Evolutionary conservation across 352 stramenopile species (phyloP).

Genomic region (Globisporangium paroecandrum): DNA sequence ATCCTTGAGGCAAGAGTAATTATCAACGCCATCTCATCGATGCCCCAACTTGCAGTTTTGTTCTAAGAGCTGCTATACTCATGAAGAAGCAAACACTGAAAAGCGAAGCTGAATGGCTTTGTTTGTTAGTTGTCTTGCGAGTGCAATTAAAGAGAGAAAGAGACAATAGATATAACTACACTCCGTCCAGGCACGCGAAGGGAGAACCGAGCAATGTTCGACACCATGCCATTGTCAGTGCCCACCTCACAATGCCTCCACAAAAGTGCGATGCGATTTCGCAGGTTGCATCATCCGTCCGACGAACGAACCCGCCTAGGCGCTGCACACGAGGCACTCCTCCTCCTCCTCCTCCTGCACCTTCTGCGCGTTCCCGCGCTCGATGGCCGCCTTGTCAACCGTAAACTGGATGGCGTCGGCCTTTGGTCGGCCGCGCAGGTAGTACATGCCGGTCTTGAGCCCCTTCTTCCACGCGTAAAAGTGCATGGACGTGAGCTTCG

Average conservation of each 20-base stretch:
- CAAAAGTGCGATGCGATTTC: not conserved
- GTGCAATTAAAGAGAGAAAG: not conserved
- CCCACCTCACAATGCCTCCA: too few relatives aligned
- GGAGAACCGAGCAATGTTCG: too few relatives aligned
- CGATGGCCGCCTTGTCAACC: conserved; percentile 94
- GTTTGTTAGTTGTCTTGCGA: too few relatives aligned
- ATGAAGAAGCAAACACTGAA: too few relatives aligned
- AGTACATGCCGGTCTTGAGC: conserved; percentile 99
- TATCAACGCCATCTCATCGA: too few relatives aligned
- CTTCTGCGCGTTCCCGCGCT: conserved; percentile 26
- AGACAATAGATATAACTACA: not conserved
- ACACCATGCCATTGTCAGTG: too few relatives aligned
- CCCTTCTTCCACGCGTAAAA: conserved; percentile 99
- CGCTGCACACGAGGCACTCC: conserved; percentile 75
- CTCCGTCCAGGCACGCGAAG: not conserved
- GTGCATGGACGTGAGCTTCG: conserved; percentile 99
- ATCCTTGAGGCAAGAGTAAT: too few relatives aligned
- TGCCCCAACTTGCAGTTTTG: too few relatives aligned
- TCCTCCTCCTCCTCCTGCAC: conserved; percentile 55
- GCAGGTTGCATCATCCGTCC: not conserved
- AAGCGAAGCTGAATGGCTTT: too few relatives aligned
- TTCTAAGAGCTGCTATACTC: too few relatives aligned
- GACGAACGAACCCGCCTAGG: conserved; percentile 28
- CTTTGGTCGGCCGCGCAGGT: conserved; percentile 97
- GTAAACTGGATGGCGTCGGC: conserved; percentile 99